Evolutionary conservation across 2,329 filamentous ascomycete genomes (phyloP), one percentile per base, ranked within the genome.

Genomic region (Scleromitrula shiraiana): DNA sequence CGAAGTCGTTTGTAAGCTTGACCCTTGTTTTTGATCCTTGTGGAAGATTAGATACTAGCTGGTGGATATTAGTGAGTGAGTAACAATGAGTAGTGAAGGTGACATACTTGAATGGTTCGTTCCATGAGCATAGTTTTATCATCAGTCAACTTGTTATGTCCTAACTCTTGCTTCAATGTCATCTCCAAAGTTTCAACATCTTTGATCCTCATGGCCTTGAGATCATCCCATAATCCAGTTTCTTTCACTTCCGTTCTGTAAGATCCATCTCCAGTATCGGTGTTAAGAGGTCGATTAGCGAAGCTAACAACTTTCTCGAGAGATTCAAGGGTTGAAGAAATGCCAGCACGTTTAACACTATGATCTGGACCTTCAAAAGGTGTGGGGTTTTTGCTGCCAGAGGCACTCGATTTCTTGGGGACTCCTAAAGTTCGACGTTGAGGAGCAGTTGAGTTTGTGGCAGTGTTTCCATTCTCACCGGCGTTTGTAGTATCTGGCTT

Each of bases 111-210:
- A 53, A 88, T 87, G 6, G 82, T 74, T 7, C 76, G 72, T 63
- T 87, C 84, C 83, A 88, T 88, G 40, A 87, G 69, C 74, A 86
- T 85, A 0, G 80, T 84, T 68, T 83, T 85, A 67, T 90, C 86
- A 56, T 90, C 82, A 1, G 77, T 65, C 14, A 82, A 70, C 40
- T 77, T 70, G 49, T 74, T 73, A 1, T 82, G 78, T 55, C 76
- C 80, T 27, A 82, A 62, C 65, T 85, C 82, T 54, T 68, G 71
- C 49, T 75, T 73, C 48, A 85, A 67, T 36, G 86, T 67, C 14
- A 77, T 72, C 40, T 74, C 63, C 23, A 86, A 65, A 0, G 83
- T 85, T 56, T 75, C 74, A 36, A 83, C 59, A 55, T 88, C 83
- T 71, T 50, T 52, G 51, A 49, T 56, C 58, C 41, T 52, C 17